Conservation (phyloP, 1,284 basidiomycete genomes). For the Erythrobasidium hasegawianum region DNA sequence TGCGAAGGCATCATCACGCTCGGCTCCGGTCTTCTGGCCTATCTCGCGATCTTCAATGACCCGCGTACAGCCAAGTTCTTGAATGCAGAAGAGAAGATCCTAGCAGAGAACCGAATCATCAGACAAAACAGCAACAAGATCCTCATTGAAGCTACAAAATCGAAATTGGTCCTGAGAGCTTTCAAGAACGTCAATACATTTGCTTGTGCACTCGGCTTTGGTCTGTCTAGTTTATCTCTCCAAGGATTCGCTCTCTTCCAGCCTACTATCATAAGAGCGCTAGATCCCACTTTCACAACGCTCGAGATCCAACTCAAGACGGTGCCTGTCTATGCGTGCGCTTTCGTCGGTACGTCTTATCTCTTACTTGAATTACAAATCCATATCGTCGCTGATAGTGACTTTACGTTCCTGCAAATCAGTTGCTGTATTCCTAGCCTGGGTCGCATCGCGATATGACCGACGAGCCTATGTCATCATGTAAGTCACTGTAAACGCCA, state of each 20-base stretch:
- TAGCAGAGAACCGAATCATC: conserved; percentile 33
- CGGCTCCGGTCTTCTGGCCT: conserved; percentile 45
- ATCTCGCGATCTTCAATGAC: conserved; percentile 47
- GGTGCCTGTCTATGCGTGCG: conserved; percentile 38
- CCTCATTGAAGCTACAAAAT: conserved; percentile 41
- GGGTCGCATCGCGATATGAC: conserved; percentile 11
- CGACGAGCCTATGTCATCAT: conserved; percentile 29
- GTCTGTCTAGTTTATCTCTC: conserved; percentile 44
- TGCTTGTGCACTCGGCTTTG: conserved; percentile 39
- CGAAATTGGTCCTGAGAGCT: conserved; percentile 34
- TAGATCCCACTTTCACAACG: neutral
- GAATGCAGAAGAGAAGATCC: conserved; percentile 45
- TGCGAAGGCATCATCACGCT: conserved; percentile 48
- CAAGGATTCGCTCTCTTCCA: conserved; percentile 46
- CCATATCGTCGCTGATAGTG: conserved; percentile 25
- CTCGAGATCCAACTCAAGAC: conserved; percentile 12
- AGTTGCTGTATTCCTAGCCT: conserved; percentile 11
- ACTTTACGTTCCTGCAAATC: conserved; percentile 18
- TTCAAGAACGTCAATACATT: conserved; percentile 41
- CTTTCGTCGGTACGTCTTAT: conserved; percentile 36
- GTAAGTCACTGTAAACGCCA: too few species aligned
- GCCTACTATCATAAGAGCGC: conserved; percentile 40
- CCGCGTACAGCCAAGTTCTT: conserved; percentile 48
- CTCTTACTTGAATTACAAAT: conserved; percentile 23
- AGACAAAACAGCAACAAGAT: conserved; percentile 36